Percentiles rank a stretch among this genome's conserved stretches.
Conservation (phyloP, 768 basidiomycete genomes). For the Hypholoma fasciculare region DNA sequence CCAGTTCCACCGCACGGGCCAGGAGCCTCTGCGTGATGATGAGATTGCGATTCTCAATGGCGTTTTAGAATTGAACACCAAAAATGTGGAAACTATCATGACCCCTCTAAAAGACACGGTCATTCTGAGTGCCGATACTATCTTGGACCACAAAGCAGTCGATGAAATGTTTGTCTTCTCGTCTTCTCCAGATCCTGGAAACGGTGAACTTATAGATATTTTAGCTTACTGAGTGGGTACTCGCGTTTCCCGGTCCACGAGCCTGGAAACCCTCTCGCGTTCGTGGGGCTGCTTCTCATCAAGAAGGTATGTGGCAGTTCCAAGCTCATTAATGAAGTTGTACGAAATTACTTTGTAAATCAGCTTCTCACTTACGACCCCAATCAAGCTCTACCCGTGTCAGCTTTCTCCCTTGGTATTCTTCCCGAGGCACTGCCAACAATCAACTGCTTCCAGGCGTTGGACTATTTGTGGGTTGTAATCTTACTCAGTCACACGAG, state of each 20-base stretch:
- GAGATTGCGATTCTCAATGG: constrained; percentile 83
- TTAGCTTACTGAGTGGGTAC: constrained; percentile 77
- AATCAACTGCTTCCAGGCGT: constrained; percentile 93
- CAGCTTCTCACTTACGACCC: constrained; percentile 92
- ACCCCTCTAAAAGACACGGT: constrained; percentile 86
- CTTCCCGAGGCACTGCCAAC: constrained; percentile 86
- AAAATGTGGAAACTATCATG: constrained; percentile 79
- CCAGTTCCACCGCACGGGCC: constrained; percentile 75
- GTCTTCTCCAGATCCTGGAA: constrained; percentile 5
- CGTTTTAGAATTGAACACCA: constrained; percentile 74
- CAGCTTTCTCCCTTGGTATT: constrained; percentile 74
- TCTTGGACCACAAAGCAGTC: constrained; percentile 77
- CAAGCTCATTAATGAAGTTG: not conserved
- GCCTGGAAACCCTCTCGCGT: constrained; percentile 64
- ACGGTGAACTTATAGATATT: not conserved
- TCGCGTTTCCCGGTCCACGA: constrained; percentile 91
- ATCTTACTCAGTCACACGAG: not conserved
- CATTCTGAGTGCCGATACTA: constrained; percentile 72
- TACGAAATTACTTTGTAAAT: not conserved
- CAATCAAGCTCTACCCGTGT: constrained; percentile 70
- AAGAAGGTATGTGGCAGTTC: constrained; percentile 57
- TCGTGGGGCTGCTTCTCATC: constrained; percentile 79
- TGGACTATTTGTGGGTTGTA: constrained; percentile 80
- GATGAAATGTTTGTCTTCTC: constrained; percentile 62
- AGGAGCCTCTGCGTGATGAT: constrained; percentile 78